Conservation (phyloP, 495 filamentous ascomycete genomes). For the Daldinia concentrica region DNA sequence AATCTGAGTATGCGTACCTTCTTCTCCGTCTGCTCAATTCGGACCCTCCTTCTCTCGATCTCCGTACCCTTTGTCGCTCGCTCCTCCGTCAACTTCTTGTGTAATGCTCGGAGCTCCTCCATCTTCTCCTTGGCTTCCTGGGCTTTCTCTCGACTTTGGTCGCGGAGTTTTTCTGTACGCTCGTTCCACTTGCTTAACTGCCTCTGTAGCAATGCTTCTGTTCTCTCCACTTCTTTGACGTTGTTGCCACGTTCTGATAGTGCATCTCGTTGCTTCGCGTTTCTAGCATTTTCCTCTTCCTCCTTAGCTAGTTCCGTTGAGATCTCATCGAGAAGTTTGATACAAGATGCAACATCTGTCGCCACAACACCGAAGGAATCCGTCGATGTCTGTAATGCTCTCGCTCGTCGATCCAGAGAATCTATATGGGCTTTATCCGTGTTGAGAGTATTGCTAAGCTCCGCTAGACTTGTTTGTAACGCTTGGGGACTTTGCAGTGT, state of each 20-base stretch:
- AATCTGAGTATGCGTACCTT: conserved; percentile 69
- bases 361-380: conserved; percentile 87
- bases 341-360: conserved; percentile 83
- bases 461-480: conserved; percentile 80
- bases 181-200: conserved; percentile 86
- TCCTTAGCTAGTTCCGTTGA: conserved; percentile 83
- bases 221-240: conserved; percentile 88
- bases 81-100: conserved; percentile 85
- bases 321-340: conserved; percentile 89
- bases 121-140: conserved; percentile 82
- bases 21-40: conserved; percentile 98
- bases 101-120: conserved; percentile 85
- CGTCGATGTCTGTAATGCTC: conserved; percentile 89
- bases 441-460: conserved; percentile 78
- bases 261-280: conserved; percentile 81
- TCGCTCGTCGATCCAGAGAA: conserved; percentile 79
- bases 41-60: conserved; percentile 87
- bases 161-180: conserved; percentile 80
- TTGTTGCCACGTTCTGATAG: conserved; percentile 86
- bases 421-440: conserved; percentile 86
- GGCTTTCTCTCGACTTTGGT: conserved; percentile 81
- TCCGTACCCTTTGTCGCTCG: conserved; percentile 83
- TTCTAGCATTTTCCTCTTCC: conserved; percentile 84
- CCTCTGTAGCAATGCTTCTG: conserved; percentile 81
- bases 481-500: conserved; percentile 85